A percentile compares a stretch with the other conserved stretches of the same genome.
These are phyloP conservation scores for Malus asiatica DNA, from an alignment of 306 rosid genomes.

Conservation along the genomic window DNA sequence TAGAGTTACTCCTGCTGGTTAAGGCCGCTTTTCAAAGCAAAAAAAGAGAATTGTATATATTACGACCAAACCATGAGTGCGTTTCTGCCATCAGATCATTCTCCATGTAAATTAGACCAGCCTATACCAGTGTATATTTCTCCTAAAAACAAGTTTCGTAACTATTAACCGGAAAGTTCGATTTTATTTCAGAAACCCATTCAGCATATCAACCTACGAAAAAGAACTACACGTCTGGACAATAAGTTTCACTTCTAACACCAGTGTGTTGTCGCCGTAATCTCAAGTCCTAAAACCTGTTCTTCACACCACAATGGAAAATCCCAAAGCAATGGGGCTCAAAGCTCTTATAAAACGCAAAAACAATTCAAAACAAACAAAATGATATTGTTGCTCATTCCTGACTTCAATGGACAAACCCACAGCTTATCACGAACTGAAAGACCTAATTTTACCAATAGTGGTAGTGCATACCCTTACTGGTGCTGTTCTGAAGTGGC, in stretches of 20 bases:
- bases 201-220: background rate
- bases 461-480: slow-evolving; percentile 54
- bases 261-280: background rate
- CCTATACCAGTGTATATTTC: background rate
- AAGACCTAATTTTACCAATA: slow-evolving; percentile 16
- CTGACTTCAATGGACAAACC: slow-evolving; percentile 6
- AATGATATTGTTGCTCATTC: background rate
- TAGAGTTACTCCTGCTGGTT: background rate
- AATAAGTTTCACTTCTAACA: background rate
- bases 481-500: slow-evolving; percentile 53
- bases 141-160: background rate
- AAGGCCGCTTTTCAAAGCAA: background rate
- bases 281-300: background rate
- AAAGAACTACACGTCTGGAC: background rate
- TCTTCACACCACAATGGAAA: background rate
- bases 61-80: background rate
- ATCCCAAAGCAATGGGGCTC: background rate
- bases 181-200: background rate
- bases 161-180: background rate
- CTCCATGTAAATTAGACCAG: background rate
- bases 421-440: slow-evolving; percentile 10
- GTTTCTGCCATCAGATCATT: background rate
- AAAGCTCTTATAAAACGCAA: background rate
- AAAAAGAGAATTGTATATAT: background rate
- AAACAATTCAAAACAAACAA: background rate